These are phyloP conservation scores for Voacanga thouarsii DNA, from an alignment of 257 asterid species.

Conservation along the genomic window DNA sequence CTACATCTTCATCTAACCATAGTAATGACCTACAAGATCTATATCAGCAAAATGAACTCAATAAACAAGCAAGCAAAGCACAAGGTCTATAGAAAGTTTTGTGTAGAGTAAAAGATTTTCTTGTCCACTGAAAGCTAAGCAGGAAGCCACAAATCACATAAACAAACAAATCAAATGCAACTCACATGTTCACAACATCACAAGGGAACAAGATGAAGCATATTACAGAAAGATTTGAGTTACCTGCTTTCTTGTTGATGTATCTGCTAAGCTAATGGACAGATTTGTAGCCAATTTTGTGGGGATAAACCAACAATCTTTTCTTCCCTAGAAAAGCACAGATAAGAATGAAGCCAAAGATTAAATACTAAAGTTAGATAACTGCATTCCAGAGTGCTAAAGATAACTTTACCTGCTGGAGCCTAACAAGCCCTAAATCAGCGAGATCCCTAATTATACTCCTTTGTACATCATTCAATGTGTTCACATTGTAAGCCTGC, in stretches of 20 bases:
- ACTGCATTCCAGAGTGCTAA: background rate
- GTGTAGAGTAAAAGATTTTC: background rate
- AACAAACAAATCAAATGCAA: background rate
- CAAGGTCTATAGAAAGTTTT: background rate
- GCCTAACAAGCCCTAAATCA: conserved; percentile 90
- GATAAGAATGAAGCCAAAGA: conserved; percentile 1
- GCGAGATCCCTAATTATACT: conserved; percentile 76
- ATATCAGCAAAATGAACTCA: background rate
- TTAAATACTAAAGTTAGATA: background rate
- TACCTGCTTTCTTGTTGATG: conserved; percentile 87
- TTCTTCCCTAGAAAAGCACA: conserved; percentile 64
- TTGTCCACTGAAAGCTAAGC: background rate
- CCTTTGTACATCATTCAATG: conserved; percentile 67
- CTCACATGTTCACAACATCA: background rate
- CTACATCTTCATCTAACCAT: background rate
- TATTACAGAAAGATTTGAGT: conserved; percentile 1
- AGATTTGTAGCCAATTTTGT: conserved; percentile 94
- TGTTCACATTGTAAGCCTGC: conserved; percentile 84
- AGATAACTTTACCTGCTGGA: conserved; percentile 69
- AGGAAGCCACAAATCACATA: background rate
- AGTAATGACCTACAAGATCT: background rate
- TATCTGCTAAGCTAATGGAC: conserved; percentile 90
- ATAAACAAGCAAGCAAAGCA: background rate
- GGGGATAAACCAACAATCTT: conserved; percentile 95
- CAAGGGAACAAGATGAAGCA: background rate